A percentile compares a stretch with the other conserved stretches of the same genome.
phyloP scores from a whole-genome alignment of 352 stramenopile genomes.

The Pythium dissotocum region DNA sequence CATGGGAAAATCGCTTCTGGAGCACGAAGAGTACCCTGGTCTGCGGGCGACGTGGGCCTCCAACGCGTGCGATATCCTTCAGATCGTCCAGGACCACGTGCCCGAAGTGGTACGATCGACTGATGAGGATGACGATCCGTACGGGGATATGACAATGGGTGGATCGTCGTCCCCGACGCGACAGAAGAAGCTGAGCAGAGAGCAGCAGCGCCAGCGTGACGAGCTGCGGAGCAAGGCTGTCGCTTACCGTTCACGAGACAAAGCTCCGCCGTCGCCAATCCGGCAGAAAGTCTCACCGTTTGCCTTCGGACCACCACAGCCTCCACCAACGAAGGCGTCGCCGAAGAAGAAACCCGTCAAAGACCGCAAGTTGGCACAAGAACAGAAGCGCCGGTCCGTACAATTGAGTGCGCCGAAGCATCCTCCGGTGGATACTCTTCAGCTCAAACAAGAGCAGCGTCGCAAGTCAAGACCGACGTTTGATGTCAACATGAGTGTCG shows the following conservation, averaged over 20 bases:
- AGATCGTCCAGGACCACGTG: conserved; percentile 48
- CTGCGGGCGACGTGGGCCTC: conserved; percentile 52
- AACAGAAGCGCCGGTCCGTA: conserved; percentile 56
- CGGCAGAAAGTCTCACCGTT: conserved; percentile 55
- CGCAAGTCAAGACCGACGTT: conserved; percentile 64
- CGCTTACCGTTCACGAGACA: conserved; percentile 55
- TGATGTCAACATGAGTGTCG: conserved; percentile 66
- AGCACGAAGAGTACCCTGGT: conserved; percentile 40
- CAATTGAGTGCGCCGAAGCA: conserved; percentile 70
- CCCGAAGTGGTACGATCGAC: conserved; percentile 4
- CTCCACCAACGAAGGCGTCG: conserved; percentile 35
- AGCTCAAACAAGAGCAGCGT: conserved; percentile 60
- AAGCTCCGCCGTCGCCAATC: conserved; percentile 53
- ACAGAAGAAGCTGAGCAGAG: conserved; percentile 44
- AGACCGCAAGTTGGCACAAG: conserved; percentile 40
- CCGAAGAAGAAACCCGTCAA: conserved; percentile 33
- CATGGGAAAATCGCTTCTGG: conserved; percentile 44
- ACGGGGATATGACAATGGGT: conserved; percentile 5
- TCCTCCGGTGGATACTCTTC: conserved; percentile 52
- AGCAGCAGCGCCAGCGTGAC: conserved; percentile 68
- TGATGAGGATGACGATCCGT: conserved; percentile 31
- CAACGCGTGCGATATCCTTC: conserved; percentile 52
- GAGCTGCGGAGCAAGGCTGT: conserved; percentile 65
- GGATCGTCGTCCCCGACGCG: conserved; percentile 11
- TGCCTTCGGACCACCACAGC: conserved; percentile 47